Base-by-base conservation (phyloP, 345 rosid genomes). In the Heritiera littoralis region DNA sequence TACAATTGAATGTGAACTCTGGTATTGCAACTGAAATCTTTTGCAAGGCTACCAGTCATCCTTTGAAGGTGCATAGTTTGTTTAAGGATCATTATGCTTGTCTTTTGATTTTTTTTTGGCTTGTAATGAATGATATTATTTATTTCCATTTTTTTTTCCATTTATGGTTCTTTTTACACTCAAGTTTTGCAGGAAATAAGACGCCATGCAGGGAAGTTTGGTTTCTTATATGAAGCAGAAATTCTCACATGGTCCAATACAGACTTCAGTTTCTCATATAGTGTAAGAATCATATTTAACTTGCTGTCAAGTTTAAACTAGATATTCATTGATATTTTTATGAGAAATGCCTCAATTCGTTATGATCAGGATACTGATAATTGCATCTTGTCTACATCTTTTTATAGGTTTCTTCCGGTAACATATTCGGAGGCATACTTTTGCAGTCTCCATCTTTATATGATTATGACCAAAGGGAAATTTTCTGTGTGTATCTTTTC, bases 381-480 rank as follows among this genome's bases (percentile, higher is more conserved):
- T 77, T 73, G 14, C 64, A 7, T 52, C 46, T 61, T 64, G 55
- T 79, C 55, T 65, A 59, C 28, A 35, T 70, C 63, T 15, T 54
- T 52, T 66, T 74, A 61, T 63, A 96, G 99, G 90, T 90, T 9
- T 82, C 93, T 69, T 77, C 92, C 7, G 80, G 83, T 84, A 84
- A 85, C 81, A 83, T 92, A 80, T 82, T 81, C 78, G 99, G 99
- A 59, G 89, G 90, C 32, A 86, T 94, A 72, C 86, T 96, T 76
- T 83, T 96, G 85, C 98, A 92, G 83, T 85, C 98, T 79, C 92
- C 97, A 35, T 85, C 93, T 28, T 64, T 82, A 30, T 81, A 88
- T 59, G 99, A 95, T 81, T 74, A 71, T 81, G 98, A 93, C 85
- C 98, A 92, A 88, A 89, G 98, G 83, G 97, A 92, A 54, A 90